These are phyloP conservation scores for Ophiostoma ips DNA, from an alignment of 2,329 filamentous ascomycete genomes.

Conservation along the genomic window DNA sequence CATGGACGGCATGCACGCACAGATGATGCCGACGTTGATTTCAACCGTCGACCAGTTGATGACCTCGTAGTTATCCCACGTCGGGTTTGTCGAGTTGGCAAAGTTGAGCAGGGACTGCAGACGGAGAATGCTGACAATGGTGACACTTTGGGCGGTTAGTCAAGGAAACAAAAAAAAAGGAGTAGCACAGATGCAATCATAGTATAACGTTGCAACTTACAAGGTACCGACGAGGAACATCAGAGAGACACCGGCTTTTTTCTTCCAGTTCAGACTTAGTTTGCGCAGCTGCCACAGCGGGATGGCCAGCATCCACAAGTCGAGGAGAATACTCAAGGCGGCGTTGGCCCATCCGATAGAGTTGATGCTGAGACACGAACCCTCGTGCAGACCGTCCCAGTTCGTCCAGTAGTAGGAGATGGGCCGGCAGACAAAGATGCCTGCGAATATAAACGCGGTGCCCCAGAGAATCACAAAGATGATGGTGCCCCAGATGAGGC, in stretches of 20 bases:
- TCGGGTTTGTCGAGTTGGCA: constrained; percentile 19
- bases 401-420: constrained; percentile 37
- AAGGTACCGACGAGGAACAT: constrained; percentile 35
- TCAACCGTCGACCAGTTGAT: constrained; percentile 23
- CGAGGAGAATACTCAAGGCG: constrained; percentile 36
- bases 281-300: constrained; percentile 30
- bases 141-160: constrained; percentile 16
- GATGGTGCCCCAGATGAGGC: constrained; percentile 29
- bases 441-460: constrained; percentile 27
- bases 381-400: constrained; percentile 34
- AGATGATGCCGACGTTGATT: constrained; percentile 22
- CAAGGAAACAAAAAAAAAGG: not conserved
- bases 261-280: constrained; percentile 30
- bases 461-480: constrained; percentile 26
- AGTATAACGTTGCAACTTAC: constrained; percentile 11
- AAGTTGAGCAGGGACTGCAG: constrained; percentile 20
- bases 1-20: constrained; percentile 21
- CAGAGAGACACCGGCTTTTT: constrained; percentile 30
- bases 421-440: constrained; percentile 37
- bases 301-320: constrained; percentile 37
- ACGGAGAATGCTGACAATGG: constrained; percentile 20
- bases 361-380: constrained; percentile 36
- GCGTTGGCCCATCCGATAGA: constrained; percentile 37
- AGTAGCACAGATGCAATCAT: not conserved
- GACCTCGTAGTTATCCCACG: constrained; percentile 20